Evolutionary conservation across 257 asterid species (phyloP), one percentile per base, ranked within the genome.

Genomic region (Eucommia ulmoides): DNA sequence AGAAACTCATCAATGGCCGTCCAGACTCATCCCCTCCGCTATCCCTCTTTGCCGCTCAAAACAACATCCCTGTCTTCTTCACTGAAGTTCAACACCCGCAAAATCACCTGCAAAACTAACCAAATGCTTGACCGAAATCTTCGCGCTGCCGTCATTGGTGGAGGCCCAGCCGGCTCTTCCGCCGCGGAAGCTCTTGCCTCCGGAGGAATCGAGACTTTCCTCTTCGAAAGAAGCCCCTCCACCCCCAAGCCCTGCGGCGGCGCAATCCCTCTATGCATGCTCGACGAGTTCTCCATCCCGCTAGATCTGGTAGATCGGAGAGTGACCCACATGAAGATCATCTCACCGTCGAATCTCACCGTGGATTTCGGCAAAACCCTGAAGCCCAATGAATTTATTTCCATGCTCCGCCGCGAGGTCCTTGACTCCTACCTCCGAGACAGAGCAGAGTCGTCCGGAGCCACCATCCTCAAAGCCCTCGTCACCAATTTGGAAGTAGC

Each of bases 351-450:
- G 1, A 84, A 84, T 52, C 73, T 79, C 55, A 51, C 76, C 3
- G 88, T 84, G 12, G 95, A 84, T 49, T 81, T 84, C 42, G 93
- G 87, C 0, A 81, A 77, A 54, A 81, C 87, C 19, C 79, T 81
- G 17, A 70, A 65, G 59, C 62, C 81, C 45, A 53, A 79, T 17
- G 95, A 84, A 63, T 84, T 74, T 74, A 79, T 84, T 54, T 72
- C 95, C 66, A 84, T 84, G 95, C 64, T 78, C 75, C 89, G 95
- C 51, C 93, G 93, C 0, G 95, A 84, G 62, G 93, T 84, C 7
- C 87, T 84, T 8, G 95, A 84, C 12, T 66, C 70, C 41, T 84
- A 75, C 79, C 87, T 84, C 69, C 86, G 89, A 38, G 54, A 23
- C 45, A 86, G 87, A 9, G 93, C 95, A 1, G 70, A 54, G 50